A percentile compares a stretch with the other conserved stretches of the same genome.
These are phyloP conservation scores for Fusarium chlamydosporum DNA, from an alignment of 2,329 filamentous ascomycete genomes.

Conservation along the genomic window DNA sequence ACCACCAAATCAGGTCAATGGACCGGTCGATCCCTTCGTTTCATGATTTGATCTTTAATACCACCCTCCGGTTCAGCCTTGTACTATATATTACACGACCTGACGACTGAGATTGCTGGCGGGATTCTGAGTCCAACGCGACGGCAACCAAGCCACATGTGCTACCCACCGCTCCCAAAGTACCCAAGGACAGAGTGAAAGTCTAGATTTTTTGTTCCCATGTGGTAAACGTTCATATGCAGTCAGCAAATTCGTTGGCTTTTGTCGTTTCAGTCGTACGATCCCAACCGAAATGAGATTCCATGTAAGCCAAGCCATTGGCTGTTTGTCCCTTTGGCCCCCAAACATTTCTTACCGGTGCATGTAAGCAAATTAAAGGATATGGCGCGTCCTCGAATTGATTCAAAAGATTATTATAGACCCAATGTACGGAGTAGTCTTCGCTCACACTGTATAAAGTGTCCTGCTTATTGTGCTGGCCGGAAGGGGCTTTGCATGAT, in stretches of 20 bases:
- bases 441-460: too few species aligned
- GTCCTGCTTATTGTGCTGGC: neutral
- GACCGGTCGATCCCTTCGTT: neutral
- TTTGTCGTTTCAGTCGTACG: neutral
- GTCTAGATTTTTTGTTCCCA: neutral
- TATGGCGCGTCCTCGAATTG: neutral
- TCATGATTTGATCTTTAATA: neutral
- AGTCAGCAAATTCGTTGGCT: constrained; percentile 1
- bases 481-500: neutral
- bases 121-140: neutral
- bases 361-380: neutral
- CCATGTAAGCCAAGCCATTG: too few species aligned
- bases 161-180: neutral
- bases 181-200: too few species aligned
- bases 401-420: neutral
- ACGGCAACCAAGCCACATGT: neutral
- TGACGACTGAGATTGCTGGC: neutral
- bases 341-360: too few species aligned
- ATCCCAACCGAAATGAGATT: neutral
- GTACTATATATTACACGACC: neutral
- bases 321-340: too few species aligned
- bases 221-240: neutral
- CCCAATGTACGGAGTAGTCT: too few species aligned
- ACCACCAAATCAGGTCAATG: neutral
- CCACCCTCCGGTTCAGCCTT: neutral